Base-by-base conservation (phyloP, 2,329 filamentous ascomycete genomes). In the Aspergillus sp. region DNA sequence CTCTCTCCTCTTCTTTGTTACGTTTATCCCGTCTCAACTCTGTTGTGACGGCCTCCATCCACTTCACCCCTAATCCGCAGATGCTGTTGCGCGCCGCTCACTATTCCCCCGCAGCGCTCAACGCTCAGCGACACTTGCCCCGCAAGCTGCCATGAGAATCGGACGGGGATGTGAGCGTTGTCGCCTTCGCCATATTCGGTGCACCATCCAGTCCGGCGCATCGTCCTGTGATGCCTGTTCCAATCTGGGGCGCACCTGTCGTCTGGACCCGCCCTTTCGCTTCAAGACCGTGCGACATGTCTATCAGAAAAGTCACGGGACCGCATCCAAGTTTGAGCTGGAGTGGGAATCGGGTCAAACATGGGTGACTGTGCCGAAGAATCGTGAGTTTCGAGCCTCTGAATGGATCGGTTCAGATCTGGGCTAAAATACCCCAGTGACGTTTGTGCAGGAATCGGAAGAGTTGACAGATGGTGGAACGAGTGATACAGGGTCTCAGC, bases 151-250 rank as follows among this genome's bases (percentile, higher is more conserved):
- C 52, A 69, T 68, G 66, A 64, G 66, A 60, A 65, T 68, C 53
- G 62, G 63, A 47, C 65, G 62, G 55, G 68, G 68, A 52, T 71
- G 68, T 64, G 63, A 56, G 56, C 58, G 64, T 55, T 71, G 68
- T 63, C 68, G 68, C 29, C 52, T 66, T 66, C 68, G 68, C 55
- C 68, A 71, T 62, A 68, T 70, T 31, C 65, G 66, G 47, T 70
- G 68, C 43, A 65, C 63, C 5, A 62, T 69, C 42, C 57, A 58
- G 5, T 32, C 53, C 1, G 67, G 64, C 3, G 64, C 66, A 6
- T 61, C 64, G 7, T 54, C 65, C 2, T 70, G 68, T 50, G 63
- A 61, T 25, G 53, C 63, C 29, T 71, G 68, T 49, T 45, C 57
- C 7, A 65, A 64, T 16, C 54, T 70, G 17, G 63, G 61, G 23